phyloP scores from a whole-genome alignment of 495 filamentous ascomycete genomes.

The Neohortaea acidophila region DNA sequence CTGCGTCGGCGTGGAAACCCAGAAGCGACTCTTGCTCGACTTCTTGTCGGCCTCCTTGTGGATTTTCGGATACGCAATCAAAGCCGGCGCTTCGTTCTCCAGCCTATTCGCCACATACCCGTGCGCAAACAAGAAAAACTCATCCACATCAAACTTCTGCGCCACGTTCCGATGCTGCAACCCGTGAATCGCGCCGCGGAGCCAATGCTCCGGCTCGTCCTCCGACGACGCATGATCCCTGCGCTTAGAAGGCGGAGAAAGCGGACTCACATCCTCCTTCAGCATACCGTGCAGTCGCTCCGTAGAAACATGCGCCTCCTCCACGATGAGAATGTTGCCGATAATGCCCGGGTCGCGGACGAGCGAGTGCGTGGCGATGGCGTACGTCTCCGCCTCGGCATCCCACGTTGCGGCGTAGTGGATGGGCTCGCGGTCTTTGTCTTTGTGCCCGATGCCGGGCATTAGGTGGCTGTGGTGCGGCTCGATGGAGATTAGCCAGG shows the following conservation, averaged over 20 bases:
- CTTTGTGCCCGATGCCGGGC: constrained; percentile 1
- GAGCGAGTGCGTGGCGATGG: neutral
- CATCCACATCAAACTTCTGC: neutral
- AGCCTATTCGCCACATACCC: constrained; percentile 6
- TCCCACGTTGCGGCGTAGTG: constrained; percentile 3
- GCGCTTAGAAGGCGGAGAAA: neutral
- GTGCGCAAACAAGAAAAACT: constrained; percentile 8
- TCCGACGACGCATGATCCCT: neutral
- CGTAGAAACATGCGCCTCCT: constrained; percentile 1
- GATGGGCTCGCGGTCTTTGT: constrained; percentile 1
- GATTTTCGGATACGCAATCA: constrained; percentile 1
- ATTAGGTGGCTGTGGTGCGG: constrained; percentile 7
- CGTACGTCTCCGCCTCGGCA: neutral
- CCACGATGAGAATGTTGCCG: constrained; percentile 3
- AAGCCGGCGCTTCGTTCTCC: constrained; percentile 1
- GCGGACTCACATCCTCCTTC: constrained; percentile 1
- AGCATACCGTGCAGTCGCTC: constrained; percentile 1
- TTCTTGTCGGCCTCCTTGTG: constrained; percentile 7
- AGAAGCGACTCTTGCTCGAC: constrained; percentile 3
- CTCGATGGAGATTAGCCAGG: constrained; percentile 8
- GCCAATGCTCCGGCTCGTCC: constrained; percentile 2
- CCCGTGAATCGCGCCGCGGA: neutral
- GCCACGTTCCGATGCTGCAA: constrained; percentile 4
- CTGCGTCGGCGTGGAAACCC: constrained; percentile 4
- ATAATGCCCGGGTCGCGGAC: constrained; percentile 5